Conservation (phyloP, 73 alveolate species). For the Effrenium voratum region DNA sequence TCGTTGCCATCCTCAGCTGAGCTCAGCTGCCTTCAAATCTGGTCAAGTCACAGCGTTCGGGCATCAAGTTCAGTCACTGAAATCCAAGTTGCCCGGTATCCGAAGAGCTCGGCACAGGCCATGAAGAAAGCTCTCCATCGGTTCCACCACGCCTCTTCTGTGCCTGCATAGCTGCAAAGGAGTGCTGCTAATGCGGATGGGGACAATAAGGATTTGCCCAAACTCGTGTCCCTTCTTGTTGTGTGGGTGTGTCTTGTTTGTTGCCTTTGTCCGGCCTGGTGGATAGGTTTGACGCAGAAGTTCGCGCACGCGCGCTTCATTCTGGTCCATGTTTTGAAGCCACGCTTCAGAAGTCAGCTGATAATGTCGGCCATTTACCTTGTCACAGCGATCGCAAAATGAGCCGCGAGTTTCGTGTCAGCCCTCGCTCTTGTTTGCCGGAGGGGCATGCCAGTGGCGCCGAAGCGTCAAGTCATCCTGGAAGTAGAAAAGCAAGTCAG, state of each 20-base stretch:
- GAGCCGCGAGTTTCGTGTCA: not conserved
- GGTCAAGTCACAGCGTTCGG: not conserved
- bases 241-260: no score
- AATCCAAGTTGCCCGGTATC: conserved; percentile 5
- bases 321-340: conserved; percentile 69
- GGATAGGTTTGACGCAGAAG: conserved; percentile 81
- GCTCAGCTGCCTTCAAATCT: not conserved
- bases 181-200: not conserved
- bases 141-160: conserved; percentile 75
- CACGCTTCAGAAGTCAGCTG: conserved; percentile 76
- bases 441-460: conserved; percentile 33
- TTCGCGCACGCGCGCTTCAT: conserved; percentile 26
- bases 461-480: conserved; percentile 56
- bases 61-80: not conserved
- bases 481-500: conserved; percentile 45
- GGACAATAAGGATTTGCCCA: not conserved
- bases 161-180: not conserved
- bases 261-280: not conserved
- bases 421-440: no score
- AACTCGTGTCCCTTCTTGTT: not conserved
- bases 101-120: conserved; percentile 82
- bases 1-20: conserved; percentile 55
- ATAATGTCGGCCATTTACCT: conserved; percentile 76
- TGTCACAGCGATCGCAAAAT: not conserved
- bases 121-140: conserved; percentile 88